phyloP scores from a whole-genome alignment of 192 early-diverging fungal genomes.

The Chytriomyces sp. region DNA sequence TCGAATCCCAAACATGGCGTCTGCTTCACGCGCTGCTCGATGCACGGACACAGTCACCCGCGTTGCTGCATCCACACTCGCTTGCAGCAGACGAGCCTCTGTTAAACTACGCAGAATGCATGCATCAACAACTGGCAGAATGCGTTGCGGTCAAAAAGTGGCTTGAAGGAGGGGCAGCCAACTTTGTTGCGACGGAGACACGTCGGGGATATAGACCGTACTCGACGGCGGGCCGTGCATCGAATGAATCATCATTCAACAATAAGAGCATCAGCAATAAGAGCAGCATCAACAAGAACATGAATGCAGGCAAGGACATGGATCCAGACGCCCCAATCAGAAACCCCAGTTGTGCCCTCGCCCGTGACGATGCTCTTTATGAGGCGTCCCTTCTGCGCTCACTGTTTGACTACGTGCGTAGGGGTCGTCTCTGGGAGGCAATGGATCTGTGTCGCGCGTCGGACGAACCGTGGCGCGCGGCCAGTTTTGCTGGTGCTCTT shows the following conservation, averaged over 20 bases:
- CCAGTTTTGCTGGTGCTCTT: slow-evolving; percentile 71
- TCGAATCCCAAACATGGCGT: neutral
- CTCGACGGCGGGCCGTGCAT: slow-evolving; percentile 21
- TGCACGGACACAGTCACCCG: no score
- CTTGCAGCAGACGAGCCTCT: neutral
- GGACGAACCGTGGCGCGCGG: slow-evolving; percentile 82
- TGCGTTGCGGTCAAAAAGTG: slow-evolving; percentile 47
- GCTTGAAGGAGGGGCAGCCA: slow-evolving; percentile 50
- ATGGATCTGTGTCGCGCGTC: slow-evolving; percentile 73
- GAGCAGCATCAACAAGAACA: neutral
- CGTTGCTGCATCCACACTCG: neutral
- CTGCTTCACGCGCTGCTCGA: neutral
- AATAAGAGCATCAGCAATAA: neutral
- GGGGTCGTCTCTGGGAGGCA: slow-evolving; percentile 70
- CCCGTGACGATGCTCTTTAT: slow-evolving; percentile 46
- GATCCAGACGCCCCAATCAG: slow-evolving; percentile 55
- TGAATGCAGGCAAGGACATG: slow-evolving; percentile 34
- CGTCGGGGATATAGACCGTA: slow-evolving; percentile 42
- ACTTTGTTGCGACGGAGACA: slow-evolving; percentile 37
- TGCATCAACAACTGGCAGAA: neutral
- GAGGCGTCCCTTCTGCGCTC: slow-evolving; percentile 67
- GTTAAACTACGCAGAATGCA: neutral
- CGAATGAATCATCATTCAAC: slow-evolving; percentile 6
- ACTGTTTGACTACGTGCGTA: slow-evolving; percentile 77
- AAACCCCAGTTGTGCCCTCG: slow-evolving; percentile 28